Evolutionary conservation across 768 basidiomycete species (phyloP).

Genomic region (Leccinum variicolor): DNA sequence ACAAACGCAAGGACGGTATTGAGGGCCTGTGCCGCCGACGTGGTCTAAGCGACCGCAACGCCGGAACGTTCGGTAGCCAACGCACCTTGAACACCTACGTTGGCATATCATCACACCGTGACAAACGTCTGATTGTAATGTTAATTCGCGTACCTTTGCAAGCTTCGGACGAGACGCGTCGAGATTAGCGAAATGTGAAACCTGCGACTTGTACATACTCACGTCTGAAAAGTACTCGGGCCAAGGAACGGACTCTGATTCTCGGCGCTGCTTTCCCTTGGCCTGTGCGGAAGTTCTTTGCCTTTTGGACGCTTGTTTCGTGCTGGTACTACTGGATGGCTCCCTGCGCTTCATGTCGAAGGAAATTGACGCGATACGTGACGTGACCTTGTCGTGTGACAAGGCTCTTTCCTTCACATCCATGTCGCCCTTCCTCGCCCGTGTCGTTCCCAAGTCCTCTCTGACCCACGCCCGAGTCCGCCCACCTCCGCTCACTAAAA

Average conservation of each 20-base stretch:
- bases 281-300: slow-evolving; percentile 5
- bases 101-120: neutral
- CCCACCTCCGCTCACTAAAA: slow-evolving; percentile 32
- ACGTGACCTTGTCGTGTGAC: slow-evolving; percentile 15
- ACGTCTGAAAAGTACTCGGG: slow-evolving; percentile 62
- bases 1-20: slow-evolving; percentile 89
- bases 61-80: neutral
- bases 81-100: slow-evolving; percentile 44
- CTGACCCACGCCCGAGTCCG: slow-evolving; percentile 21
- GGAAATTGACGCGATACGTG: slow-evolving; percentile 20
- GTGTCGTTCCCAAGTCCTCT: slow-evolving; percentile 37
- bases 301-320: slow-evolving; percentile 12
- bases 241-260: slow-evolving; percentile 36
- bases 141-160: slow-evolving; percentile 48
- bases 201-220: slow-evolving; percentile 1
- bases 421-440: slow-evolving; percentile 25
- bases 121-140: neutral
- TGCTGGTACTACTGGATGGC: neutral
- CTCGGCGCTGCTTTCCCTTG: slow-evolving; percentile 20
- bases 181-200: neutral
- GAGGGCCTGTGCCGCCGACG: slow-evolving; percentile 52
- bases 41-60: neutral
- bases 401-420: neutral
- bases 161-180: slow-evolving; percentile 35
- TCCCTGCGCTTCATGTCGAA: slow-evolving; percentile 15